These are phyloP conservation scores for Fremontodendron californicum DNA, from an alignment of 345 rosid genomes.

Conservation along the genomic window DNA sequence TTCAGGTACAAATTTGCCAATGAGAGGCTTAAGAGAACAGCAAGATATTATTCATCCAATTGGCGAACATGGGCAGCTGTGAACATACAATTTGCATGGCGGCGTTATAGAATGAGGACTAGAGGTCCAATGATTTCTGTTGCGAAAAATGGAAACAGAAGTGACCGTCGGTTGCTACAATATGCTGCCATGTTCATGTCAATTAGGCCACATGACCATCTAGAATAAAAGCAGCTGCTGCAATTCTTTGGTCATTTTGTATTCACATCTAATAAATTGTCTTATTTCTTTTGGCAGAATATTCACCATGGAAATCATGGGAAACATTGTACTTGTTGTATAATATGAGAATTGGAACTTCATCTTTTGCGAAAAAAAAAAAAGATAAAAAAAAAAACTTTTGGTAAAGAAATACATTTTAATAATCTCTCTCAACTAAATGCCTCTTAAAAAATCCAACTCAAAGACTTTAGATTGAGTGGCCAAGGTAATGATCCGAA, in stretches of 20 bases:
- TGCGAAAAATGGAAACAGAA: conserved; percentile 18
- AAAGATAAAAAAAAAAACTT: neutral
- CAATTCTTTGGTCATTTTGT: conserved; percentile 7
- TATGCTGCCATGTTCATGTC: conserved; percentile 68
- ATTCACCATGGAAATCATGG: neutral
- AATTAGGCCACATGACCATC: conserved; percentile 59
- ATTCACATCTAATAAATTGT: neutral
- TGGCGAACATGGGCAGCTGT: conserved; percentile 72
- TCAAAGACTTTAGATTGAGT: neutral
- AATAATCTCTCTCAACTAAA: too few relatives aligned
- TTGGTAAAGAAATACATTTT: neutral
- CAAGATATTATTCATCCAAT: conserved; percentile 58
- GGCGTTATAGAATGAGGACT: conserved; percentile 36
- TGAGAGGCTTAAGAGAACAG: conserved; percentile 42
- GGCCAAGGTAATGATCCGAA: too few relatives aligned
- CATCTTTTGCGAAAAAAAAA: neutral
- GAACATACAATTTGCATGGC: conserved; percentile 58
- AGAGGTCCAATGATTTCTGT: conserved; percentile 26
- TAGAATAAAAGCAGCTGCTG: conserved; percentile 32
- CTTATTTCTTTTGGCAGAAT: neutral
- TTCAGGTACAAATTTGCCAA: conserved; percentile 52
- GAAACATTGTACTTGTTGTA: neutral
- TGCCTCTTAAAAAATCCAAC: too few relatives aligned
- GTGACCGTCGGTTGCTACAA: conserved; percentile 31
- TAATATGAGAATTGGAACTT: neutral